Evolutionary conservation across 2,329 filamentous ascomycete species (phyloP).

Genomic region (Acarospora socialis): DNA sequence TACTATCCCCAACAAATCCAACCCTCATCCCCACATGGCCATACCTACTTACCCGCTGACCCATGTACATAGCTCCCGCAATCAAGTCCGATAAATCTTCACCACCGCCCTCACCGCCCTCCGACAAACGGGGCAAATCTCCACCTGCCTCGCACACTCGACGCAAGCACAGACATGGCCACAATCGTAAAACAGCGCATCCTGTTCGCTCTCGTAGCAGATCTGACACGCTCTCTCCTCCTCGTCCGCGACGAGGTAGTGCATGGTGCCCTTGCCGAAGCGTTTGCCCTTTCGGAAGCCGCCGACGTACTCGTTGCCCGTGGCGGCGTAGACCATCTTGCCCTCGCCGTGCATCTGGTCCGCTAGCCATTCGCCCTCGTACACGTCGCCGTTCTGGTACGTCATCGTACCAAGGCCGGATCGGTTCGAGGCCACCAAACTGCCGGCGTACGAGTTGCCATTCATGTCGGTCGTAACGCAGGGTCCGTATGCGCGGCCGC

Average conservation of each 20-base stretch:
- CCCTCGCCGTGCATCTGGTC: constrained; percentile 41
- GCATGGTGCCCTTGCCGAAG: constrained; percentile 44
- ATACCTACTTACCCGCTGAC: too few species aligned
- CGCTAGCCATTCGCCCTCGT: constrained; percentile 40
- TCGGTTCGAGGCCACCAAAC: constrained; percentile 7
- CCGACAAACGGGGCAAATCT: constrained; percentile 47
- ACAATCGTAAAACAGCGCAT: constrained; percentile 48
- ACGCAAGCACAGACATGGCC: constrained; percentile 49
- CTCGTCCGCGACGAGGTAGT: constrained; percentile 48
- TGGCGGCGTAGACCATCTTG: constrained; percentile 43
- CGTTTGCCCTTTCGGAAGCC: constrained; percentile 47
- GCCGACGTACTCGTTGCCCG: constrained; percentile 38
- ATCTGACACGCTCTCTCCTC: constrained; percentile 46
- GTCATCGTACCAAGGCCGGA: constrained; percentile 39
- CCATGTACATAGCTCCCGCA: too few species aligned
- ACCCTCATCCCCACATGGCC: too few species aligned
- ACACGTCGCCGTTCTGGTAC: constrained; percentile 39
- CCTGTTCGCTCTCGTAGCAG: constrained; percentile 46
- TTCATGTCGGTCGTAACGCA: constrained; percentile 33
- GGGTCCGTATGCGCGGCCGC: constrained; percentile 42
- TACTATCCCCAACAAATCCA: too few species aligned
- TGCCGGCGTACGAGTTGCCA: constrained; percentile 41
- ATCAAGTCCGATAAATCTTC: constrained; percentile 38
- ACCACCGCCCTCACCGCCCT: constrained; percentile 42
- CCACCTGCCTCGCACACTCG: constrained; percentile 43